phyloP scores from a whole-genome alignment of 163 green algal species.

The Trebouxia gelatinosa region DNA sequence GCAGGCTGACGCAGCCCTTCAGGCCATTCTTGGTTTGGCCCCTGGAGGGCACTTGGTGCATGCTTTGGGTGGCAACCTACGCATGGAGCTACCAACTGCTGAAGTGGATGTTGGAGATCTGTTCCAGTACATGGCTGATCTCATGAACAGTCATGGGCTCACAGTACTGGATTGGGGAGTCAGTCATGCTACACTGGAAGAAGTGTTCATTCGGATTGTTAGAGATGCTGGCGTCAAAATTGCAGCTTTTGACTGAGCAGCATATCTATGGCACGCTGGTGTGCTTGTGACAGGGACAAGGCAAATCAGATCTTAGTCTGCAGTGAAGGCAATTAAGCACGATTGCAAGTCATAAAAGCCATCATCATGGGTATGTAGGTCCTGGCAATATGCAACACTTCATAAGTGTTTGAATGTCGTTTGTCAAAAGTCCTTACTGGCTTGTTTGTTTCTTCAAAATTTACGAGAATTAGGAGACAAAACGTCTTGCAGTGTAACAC shows the following conservation, averaged over 20 bases:
- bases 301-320: no score
- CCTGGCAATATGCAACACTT: no score
- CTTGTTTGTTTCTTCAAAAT: no score
- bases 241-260: not conserved
- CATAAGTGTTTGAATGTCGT: no score
- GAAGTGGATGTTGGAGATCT: not conserved
- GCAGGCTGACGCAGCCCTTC: not conserved
- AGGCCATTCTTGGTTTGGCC: not conserved
- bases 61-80: not conserved
- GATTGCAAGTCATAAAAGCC: no score
- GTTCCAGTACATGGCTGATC: not conserved
- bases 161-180: constrained; percentile 14
- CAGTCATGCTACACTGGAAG: constrained; percentile 25
- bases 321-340: no score
- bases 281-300: no score
- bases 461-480: no score
- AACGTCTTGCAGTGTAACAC: no score
- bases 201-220: constrained; percentile 4
- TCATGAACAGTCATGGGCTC: not conserved
- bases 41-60: not conserved
- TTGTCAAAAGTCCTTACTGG: no score
- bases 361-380: no score
- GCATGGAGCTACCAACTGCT: constrained; percentile 3
- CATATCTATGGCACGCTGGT: no score
- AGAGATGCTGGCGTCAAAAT: constrained; percentile 15